Percentiles rank a stretch among this genome's conserved stretches.
Conservation (phyloP, 352 stramenopile species). For the Plasmopara viticola region DNA sequence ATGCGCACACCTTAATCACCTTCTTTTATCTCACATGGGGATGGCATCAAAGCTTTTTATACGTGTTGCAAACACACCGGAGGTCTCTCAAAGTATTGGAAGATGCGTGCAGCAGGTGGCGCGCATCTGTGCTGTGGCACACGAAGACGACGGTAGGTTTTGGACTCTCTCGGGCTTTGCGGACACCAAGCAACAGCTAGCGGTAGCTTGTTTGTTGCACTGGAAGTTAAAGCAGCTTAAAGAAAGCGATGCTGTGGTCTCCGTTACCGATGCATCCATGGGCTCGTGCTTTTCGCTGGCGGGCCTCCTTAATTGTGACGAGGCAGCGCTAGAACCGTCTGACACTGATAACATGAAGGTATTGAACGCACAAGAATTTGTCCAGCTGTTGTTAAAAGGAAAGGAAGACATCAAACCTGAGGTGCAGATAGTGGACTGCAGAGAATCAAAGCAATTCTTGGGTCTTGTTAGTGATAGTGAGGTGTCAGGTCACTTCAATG, state of each 20-base stretch:
- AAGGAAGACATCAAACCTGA: slow-evolving; percentile 11
- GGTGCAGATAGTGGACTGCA: slow-evolving; percentile 48
- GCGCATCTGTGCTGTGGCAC: slow-evolving; percentile 7
- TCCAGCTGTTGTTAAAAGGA: slow-evolving; percentile 25
- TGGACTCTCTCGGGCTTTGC: slow-evolving; percentile 26
- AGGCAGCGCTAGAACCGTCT: slow-evolving; percentile 23
- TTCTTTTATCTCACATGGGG: neutral
- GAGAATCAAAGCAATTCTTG: slow-evolving; percentile 41
- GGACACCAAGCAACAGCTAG: slow-evolving; percentile 41
- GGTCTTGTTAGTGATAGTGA: slow-evolving; percentile 29
- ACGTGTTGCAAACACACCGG: slow-evolving; percentile 16
- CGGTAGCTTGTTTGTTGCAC: slow-evolving; percentile 44
- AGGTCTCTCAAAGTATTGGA: slow-evolving; percentile 13
- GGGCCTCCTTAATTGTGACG: slow-evolving; percentile 38
- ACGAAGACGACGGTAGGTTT: slow-evolving; percentile 11
- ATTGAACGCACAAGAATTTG: slow-evolving; percentile 20
- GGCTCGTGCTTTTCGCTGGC: slow-evolving; percentile 30
- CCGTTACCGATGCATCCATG: slow-evolving; percentile 18
- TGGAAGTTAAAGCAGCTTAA: slow-evolving; percentile 31
- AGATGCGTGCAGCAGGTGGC: slow-evolving; percentile 24
- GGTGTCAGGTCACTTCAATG: slow-evolving; percentile 51
- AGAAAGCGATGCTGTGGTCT: slow-evolving; percentile 18
- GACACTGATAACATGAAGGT: slow-evolving; percentile 18
- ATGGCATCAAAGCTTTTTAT: slow-evolving; percentile 32
- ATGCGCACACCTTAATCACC: slow-evolving; percentile 11